phyloP scores from a whole-genome alignment of 129 eudicot species.

The Cynara cardunculus region DNA sequence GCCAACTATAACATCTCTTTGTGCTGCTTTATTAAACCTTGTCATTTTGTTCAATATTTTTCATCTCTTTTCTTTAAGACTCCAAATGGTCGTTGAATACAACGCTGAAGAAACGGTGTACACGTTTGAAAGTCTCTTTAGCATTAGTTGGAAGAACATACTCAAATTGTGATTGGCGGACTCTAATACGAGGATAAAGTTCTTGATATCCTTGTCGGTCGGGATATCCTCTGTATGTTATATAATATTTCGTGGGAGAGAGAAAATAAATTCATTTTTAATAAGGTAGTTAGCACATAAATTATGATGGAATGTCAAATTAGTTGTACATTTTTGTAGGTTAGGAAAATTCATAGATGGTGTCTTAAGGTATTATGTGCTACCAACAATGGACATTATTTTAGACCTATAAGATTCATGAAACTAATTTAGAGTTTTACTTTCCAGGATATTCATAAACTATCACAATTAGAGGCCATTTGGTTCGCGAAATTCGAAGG shows the following conservation, averaged over 20 bases:
- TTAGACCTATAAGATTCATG: too few relatives aligned
- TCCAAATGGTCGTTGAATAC: background rate
- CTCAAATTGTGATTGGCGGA: background rate
- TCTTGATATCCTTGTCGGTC: background rate
- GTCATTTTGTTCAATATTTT: background rate
- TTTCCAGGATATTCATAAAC: too few relatives aligned
- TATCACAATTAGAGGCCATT: background rate
- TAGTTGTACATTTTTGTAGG: too few relatives aligned
- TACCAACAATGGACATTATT: too few relatives aligned
- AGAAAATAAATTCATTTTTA: background rate
- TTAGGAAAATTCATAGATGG: too few relatives aligned
- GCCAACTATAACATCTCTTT: too few relatives aligned
- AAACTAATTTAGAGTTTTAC: too few relatives aligned
- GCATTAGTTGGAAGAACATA: background rate
- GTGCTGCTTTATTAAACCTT: background rate
- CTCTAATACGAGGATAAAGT: background rate
- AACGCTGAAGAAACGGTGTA: background rate
- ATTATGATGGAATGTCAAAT: too few relatives aligned
- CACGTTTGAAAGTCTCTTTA: background rate
- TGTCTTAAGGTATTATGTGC: background rate
- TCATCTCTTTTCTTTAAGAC: background rate
- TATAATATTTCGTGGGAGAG: background rate
- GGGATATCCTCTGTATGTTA: background rate
- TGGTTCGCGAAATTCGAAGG: too few relatives aligned
- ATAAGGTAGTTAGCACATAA: too few relatives aligned